Conservation (phyloP, 208 protist genomes). For the Vickermania ingenoplastis region DNA sequence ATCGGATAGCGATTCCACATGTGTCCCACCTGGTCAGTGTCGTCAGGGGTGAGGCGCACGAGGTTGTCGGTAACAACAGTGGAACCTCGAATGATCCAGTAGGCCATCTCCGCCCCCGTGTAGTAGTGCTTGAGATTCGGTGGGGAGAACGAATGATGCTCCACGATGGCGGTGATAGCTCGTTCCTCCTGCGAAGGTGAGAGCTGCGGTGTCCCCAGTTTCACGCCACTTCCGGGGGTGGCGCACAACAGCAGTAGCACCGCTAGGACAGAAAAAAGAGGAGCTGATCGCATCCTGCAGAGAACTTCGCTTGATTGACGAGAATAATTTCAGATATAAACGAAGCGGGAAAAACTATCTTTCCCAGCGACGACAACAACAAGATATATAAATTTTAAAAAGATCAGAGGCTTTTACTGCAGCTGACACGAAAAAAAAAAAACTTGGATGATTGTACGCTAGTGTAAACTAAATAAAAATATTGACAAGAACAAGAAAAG, state of each 20-base stretch:
- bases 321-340: too few relatives aligned
- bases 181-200: conserved; percentile 33
- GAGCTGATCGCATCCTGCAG: too few relatives aligned
- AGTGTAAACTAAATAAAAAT: too few relatives aligned
- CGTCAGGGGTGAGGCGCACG: conserved; percentile 69
- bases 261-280: too few relatives aligned
- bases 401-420: too few relatives aligned
- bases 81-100: conserved; percentile 61
- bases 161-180: conserved; percentile 28
- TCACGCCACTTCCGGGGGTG: background rate
- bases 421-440: too few relatives aligned
- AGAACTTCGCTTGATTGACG: too few relatives aligned
- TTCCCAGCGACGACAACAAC: too few relatives aligned
- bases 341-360: too few relatives aligned
- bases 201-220: conserved; percentile 5
- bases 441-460: too few relatives aligned
- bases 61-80: conserved; percentile 80
- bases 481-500: too few relatives aligned
- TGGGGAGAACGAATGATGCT: conserved; percentile 67
- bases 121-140: conserved; percentile 66
- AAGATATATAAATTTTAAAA: too few relatives aligned
- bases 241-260: background rate
- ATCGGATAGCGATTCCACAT: conserved; percentile 76
- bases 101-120: conserved; percentile 58
- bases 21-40: conserved; percentile 29